These are phyloP conservation scores for Tephrocybe sp. DNA, from an alignment of 768 basidiomycete species.

Conservation along the genomic window DNA sequence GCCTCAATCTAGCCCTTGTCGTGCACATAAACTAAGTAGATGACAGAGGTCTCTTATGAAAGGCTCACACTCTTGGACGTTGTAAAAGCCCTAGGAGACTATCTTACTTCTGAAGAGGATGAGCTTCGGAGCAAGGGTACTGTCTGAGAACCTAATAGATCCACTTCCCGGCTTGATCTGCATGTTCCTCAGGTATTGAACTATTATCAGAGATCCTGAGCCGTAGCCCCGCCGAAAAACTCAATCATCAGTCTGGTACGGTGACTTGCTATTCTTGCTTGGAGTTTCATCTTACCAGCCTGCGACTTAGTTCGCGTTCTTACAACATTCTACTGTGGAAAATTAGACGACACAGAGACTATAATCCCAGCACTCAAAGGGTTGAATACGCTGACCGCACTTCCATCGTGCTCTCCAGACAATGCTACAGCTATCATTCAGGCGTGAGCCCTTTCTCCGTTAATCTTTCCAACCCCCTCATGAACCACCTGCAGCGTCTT, in stretches of 20 bases:
- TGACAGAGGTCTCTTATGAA: conserved; percentile 49
- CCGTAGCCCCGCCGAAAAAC: conserved; percentile 54
- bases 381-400: conserved; percentile 60
- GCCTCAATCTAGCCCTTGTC: conserved; percentile 20
- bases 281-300: conserved; percentile 11
- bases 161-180: conserved; percentile 6
- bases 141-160: conserved; percentile 4
- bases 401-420: conserved; percentile 60
- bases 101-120: conserved; percentile 86
- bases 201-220: conserved; percentile 75
- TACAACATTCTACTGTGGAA: conserved; percentile 78
- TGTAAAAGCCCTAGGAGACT: conserved; percentile 86
- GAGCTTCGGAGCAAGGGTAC: conserved; percentile 77
- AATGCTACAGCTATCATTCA: conserved; percentile 69
- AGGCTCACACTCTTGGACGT: conserved; percentile 66
- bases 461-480: neutral
- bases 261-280: neutral
- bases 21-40: conserved; percentile 8
- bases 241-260: conserved; percentile 85
- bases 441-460: conserved; percentile 36
- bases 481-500: conserved; percentile 56
- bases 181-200: conserved; percentile 64
- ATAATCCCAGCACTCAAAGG: conserved; percentile 82
- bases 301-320: conserved; percentile 70
- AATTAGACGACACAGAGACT: conserved; percentile 84